Base-by-base conservation (phyloP, 2,329 filamentous ascomycete species). In the Paracorniculantispora psalliotae region DNA sequence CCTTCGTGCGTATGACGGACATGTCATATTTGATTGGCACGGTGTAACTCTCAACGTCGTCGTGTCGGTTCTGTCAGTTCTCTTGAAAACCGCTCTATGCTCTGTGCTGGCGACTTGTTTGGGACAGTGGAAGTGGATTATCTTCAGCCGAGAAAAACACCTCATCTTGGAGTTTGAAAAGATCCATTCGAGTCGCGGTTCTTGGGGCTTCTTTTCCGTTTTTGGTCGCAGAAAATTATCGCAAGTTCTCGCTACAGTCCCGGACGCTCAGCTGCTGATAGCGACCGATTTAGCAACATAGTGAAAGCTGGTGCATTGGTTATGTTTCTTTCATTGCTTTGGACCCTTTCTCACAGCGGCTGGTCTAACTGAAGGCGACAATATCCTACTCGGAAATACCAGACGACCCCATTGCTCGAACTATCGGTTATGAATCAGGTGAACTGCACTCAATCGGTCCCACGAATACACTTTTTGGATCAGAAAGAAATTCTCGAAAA, bases 61-160 rank as follows among this genome's bases (percentile, higher is more conserved):
- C 28, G 48, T 64, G 15, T 62, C 64, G 2, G 59, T 65, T 28
- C 44, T 66, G 9, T 62, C 63, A 0, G 25, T 62, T 1, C 33
- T 56, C 1, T 61, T 50, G 9, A 65, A 66, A 28, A 59, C 64
- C 1, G 53, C 37, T 1, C 52, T 64, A 1, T 50, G 53, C 4
- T 60, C 46, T 7, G 53, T 61, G 1, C 33, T 61, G 6, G 61
- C 62, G 9, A 60, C 61, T n/a, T 63, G 61, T 43, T 61, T 65
- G 37, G 59, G 57, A 2, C 63, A 65, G 44, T 64, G 62, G 63
- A 66, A 66, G 21, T 66, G 63, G 64, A 62, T 64, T 9, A 25
- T 65, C 12, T 65, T 65, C 19, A 33, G 48, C 3, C 17, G 47
- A 8, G 23, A 46, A 8, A 37, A 43, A 1, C 53, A 62, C 12